A percentile compares a stretch with the other conserved stretches of the same genome.
Evolutionary conservation across 1,139 yeast genomes (phyloP).

Genomic region (Kodamaea alishanica): DNA sequence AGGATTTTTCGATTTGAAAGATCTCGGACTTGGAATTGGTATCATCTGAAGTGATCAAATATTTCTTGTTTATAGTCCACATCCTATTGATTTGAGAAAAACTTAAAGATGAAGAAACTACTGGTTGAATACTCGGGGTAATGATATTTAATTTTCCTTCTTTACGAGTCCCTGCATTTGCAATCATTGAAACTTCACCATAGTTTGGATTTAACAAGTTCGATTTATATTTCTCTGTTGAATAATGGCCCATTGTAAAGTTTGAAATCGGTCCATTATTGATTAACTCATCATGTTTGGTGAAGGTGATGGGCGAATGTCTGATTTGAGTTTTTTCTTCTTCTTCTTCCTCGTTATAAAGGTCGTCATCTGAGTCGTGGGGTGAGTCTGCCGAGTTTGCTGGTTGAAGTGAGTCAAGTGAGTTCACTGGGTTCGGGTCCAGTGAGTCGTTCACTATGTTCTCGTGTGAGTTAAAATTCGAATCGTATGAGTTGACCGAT

Average conservation of each 20-base stretch:
- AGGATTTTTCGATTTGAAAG: slow-evolving; percentile 65
- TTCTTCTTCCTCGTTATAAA: slow-evolving; percentile 19
- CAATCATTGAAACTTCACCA: slow-evolving; percentile 62
- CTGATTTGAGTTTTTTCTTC: slow-evolving; percentile 20
- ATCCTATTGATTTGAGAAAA: slow-evolving; percentile 74
- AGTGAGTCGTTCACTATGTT: no score
- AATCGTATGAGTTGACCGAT: no score
- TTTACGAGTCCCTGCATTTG: slow-evolving; percentile 63
- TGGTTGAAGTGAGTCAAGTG: no score
- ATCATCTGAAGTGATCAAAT: slow-evolving; percentile 71
- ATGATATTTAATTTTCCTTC: slow-evolving; percentile 58
- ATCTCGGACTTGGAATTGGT: slow-evolving; percentile 63
- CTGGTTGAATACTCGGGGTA: slow-evolving; percentile 62
- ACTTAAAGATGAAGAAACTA: slow-evolving; percentile 63
- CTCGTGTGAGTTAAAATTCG: no score
- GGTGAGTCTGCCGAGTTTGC: no score
- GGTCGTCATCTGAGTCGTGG: slow-evolving; percentile 30
- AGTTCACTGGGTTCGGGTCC: no score
- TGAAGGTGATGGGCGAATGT: slow-evolving; percentile 35
- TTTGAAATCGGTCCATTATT: slow-evolving; percentile 77
- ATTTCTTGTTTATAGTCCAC: slow-evolving; percentile 60
- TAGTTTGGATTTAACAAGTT: slow-evolving; percentile 67
- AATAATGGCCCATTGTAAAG: slow-evolving; percentile 60
- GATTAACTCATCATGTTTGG: slow-evolving; percentile 50
- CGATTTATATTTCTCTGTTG: slow-evolving; percentile 52